phyloP scores from a whole-genome alignment of 768 basidiomycete species.

The Agrocybe pediades region DNA sequence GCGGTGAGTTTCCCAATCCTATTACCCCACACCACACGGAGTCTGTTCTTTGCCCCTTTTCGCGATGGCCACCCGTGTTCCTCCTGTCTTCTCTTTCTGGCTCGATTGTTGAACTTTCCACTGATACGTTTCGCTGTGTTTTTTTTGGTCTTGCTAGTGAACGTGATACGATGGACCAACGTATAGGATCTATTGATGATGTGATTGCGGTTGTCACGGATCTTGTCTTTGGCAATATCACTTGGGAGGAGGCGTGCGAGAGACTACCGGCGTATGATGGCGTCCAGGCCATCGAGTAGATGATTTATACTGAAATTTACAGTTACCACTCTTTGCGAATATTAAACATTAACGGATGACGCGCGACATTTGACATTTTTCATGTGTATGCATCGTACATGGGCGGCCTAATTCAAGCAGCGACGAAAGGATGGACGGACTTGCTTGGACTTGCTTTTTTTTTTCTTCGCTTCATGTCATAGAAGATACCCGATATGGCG shows the following conservation, averaged over 20 bases:
- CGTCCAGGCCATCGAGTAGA: slow-evolving; percentile 75
- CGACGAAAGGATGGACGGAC: not conserved
- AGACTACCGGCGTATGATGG: slow-evolving; percentile 83
- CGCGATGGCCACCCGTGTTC: slow-evolving; percentile 7
- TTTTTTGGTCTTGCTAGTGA: slow-evolving; percentile 54
- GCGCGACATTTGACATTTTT: not conserved
- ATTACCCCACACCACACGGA: not conserved
- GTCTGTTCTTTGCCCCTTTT: not conserved
- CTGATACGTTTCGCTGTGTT: not conserved
- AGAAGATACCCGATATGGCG: not conserved
- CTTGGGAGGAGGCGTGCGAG: slow-evolving; percentile 77
- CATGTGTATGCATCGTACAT: not conserved
- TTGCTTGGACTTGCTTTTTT: not conserved
- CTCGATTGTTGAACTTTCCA: slow-evolving; percentile 3
- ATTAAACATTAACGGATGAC: not conserved
- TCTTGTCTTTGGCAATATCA: slow-evolving; percentile 72
- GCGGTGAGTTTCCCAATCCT: slow-evolving; percentile 54
- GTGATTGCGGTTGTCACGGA: slow-evolving; percentile 81
- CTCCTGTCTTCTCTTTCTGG: slow-evolving; percentile 5
- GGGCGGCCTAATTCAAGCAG: not conserved
- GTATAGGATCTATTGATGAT: slow-evolving; percentile 88
- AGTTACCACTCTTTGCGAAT: not conserved
- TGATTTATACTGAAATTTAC: not conserved
- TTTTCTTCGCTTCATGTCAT: not conserved
- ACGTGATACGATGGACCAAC: slow-evolving; percentile 91